Evolutionary conservation across 345 rosid genomes (phyloP).

Genomic region (Aquilaria yunnanensis): DNA sequence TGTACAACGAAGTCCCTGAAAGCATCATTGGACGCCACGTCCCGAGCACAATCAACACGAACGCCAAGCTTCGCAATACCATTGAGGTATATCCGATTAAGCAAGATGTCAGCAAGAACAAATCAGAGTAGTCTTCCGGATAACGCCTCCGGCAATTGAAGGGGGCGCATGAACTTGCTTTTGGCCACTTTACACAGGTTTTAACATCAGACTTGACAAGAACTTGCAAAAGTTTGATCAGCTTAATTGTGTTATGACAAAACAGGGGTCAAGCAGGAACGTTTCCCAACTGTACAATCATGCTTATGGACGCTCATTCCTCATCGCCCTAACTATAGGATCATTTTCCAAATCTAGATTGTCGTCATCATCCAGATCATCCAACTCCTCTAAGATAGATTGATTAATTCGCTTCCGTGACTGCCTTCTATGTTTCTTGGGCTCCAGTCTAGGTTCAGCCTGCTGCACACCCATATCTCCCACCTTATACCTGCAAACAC

Average conservation of each 20-base stretch:
- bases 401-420: constrained; percentile 79
- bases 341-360: constrained; percentile 42
- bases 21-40: too few species aligned
- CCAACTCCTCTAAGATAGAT: constrained; percentile 47
- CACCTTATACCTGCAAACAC: constrained; percentile 52
- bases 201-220: background rate
- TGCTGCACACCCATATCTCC: constrained; percentile 77
- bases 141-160: too few species aligned
- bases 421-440: constrained; percentile 76
- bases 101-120: too few species aligned
- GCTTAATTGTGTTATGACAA: background rate
- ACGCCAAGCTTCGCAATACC: too few species aligned
- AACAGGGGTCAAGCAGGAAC: background rate
- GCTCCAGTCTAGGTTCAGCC: constrained; percentile 77
- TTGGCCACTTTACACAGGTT: background rate
- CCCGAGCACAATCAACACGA: too few species aligned
- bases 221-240: too few species aligned
- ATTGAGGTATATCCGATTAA: too few species aligned
- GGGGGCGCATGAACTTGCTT: background rate
- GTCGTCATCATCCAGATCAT: constrained; percentile 51
- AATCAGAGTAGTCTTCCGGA: too few species aligned
- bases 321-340: constrained; percentile 44
- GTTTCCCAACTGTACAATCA: constrained; percentile 6
- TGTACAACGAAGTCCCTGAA: too few species aligned
- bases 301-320: constrained; percentile 29